phyloP scores from a whole-genome alignment of 2,329 filamentous ascomycete genomes.

The Microdochium trichocladiopsis region DNA sequence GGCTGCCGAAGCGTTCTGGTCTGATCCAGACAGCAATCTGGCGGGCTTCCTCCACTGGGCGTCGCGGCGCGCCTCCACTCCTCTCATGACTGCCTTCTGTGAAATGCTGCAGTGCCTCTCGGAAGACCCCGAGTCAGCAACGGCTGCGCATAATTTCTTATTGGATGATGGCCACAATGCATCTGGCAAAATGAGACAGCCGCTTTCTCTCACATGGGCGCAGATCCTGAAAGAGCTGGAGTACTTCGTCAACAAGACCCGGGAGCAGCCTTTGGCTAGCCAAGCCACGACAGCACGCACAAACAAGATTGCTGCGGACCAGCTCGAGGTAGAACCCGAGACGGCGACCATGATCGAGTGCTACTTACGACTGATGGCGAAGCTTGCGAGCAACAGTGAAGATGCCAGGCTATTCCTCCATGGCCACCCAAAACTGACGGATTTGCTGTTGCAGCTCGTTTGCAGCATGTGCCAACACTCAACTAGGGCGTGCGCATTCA shows the following conservation, averaged over 20 bases:
- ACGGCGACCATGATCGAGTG: constrained; percentile 95
- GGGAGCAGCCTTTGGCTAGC: constrained; percentile 57
- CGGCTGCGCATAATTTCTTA: constrained; percentile 80
- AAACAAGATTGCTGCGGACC: constrained; percentile 54
- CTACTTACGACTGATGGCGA: constrained; percentile 81
- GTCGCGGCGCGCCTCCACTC: constrained; percentile 89
- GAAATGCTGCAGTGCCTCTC: constrained; percentile 91
- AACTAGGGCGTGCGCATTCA: constrained; percentile 77
- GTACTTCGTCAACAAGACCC: constrained; percentile 73
- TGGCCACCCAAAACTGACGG: constrained; percentile 60
- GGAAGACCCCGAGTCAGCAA: constrained; percentile 73
- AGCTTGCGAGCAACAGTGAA: constrained; percentile 69
- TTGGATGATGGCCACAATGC: constrained; percentile 74
- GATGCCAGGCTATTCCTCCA: constrained; percentile 69
- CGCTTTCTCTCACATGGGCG: constrained; percentile 81
- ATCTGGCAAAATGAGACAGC: constrained; percentile 72
- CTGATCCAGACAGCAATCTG: constrained; percentile 84
- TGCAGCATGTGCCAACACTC: constrained; percentile 70
- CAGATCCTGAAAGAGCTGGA: constrained; percentile 89
- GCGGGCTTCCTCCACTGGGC: constrained; percentile 96
- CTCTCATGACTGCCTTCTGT: constrained; percentile 93
- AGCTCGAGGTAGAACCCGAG: constrained; percentile 79
- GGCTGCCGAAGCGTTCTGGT: constrained; percentile 84
- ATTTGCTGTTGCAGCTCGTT: constrained; percentile 71
- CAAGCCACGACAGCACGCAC: constrained; percentile 48